Percentiles rank a stretch among this genome's conserved stretches.
phyloP scores from a whole-genome alignment of 176 grass and related monocot species.

The Tillandsia leiboldiana region DNA sequence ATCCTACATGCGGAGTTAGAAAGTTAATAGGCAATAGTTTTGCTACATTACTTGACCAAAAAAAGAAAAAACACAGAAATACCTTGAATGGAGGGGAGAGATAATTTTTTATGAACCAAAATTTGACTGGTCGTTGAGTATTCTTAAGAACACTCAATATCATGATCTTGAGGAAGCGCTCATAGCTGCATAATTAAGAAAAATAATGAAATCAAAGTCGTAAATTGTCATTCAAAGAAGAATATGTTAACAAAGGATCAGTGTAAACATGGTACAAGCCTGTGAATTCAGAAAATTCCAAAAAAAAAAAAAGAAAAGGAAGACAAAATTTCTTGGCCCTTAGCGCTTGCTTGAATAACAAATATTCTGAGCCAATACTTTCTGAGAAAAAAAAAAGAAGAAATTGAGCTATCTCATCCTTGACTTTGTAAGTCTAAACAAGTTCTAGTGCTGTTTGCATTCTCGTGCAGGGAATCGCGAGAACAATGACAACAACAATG shows the following conservation, averaged over 20 bases:
- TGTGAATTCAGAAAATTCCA: background rate
- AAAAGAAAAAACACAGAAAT: slow-evolving; percentile 11
- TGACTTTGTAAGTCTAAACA: background rate
- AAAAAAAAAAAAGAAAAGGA: background rate
- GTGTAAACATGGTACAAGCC: too few relatives aligned
- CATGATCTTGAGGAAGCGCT: slow-evolving; percentile 99
- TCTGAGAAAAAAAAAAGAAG: background rate
- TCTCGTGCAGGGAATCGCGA: background rate
- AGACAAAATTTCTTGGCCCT: background rate
- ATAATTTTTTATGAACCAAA: slow-evolving; percentile 99
- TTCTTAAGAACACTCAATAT: slow-evolving; percentile 96
- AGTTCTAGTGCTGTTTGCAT: background rate
- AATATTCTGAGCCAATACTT: background rate
- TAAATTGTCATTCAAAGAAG: background rate
- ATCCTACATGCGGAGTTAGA: slow-evolving; percentile 32
- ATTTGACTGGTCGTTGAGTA: slow-evolving; percentile 87
- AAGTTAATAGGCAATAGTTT: background rate
- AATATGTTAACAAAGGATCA: too few relatives aligned
- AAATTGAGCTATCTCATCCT: background rate
- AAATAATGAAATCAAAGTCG: background rate
- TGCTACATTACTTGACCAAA: background rate
- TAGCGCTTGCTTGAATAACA: background rate
- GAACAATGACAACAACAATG: background rate
- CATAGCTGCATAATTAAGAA: slow-evolving; percentile 49
- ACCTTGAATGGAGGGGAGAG: slow-evolving; percentile 99